Conservation (phyloP, 305 asterid species). For the Withania somnifera region DNA sequence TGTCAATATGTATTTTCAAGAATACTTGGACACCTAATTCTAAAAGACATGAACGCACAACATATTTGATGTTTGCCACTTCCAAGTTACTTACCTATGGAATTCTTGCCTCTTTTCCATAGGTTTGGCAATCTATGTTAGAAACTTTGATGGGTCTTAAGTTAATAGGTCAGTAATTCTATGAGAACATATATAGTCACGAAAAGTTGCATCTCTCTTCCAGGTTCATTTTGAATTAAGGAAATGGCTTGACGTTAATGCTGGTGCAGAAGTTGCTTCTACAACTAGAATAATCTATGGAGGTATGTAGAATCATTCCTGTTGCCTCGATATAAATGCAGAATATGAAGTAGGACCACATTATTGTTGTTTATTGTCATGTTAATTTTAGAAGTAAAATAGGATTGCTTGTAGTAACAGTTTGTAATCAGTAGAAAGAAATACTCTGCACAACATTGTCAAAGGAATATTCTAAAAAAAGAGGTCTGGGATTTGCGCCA, state of each 20-base stretch:
- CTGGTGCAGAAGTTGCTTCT: constrained; percentile 18
- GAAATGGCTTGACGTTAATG: constrained; percentile 31
- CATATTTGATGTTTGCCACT: not conserved
- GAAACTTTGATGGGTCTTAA: not conserved
- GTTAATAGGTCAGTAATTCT: not conserved
- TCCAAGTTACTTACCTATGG: not conserved
- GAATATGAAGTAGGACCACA: not conserved
- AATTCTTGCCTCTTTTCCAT: not conserved
- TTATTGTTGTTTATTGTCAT: not conserved
- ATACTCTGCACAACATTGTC: not conserved
- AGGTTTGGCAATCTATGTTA: not conserved
- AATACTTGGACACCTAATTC: not conserved
- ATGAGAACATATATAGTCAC: not conserved
- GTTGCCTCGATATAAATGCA: not conserved
- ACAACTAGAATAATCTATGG: constrained; percentile 30
- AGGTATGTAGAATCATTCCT: constrained; percentile 12
- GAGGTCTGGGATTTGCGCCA: not conserved
- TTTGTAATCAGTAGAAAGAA: not conserved
- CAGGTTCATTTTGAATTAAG: constrained; percentile 30
- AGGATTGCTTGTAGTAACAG: not conserved
- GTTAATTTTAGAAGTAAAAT: not conserved
- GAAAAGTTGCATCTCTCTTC: not conserved
- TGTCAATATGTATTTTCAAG: not conserved
- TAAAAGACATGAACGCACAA: not conserved
- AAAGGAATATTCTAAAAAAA: not conserved